phyloP scores from a whole-genome alignment of 805 yeast genomes.

The Kodamaea lidongshanica region DNA sequence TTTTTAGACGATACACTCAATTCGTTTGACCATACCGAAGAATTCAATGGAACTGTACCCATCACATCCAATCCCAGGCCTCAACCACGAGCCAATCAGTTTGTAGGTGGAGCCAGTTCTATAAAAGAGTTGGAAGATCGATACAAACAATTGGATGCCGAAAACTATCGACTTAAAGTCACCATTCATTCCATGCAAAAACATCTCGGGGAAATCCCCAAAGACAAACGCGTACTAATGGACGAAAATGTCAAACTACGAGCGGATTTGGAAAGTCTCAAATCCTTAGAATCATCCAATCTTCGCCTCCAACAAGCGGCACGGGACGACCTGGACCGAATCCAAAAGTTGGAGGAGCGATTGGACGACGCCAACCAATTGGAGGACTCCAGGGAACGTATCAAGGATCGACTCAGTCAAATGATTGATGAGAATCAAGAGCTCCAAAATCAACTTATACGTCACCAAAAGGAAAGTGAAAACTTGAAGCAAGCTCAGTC shows the following conservation, averaged over 20 bases:
- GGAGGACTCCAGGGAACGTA: slow-evolving; percentile 1
- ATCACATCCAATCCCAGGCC: no score
- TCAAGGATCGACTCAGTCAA: background rate
- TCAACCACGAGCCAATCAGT: no score
- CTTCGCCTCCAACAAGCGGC: no score
- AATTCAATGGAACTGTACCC: no score
- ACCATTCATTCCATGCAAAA: slow-evolving; percentile 21
- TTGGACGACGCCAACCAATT: slow-evolving; percentile 1
- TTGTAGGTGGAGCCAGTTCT: slow-evolving; percentile 11
- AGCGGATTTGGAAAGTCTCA: slow-evolving; percentile 6
- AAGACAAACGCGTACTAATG: slow-evolving; percentile 16
- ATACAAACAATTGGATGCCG: slow-evolving; percentile 14
- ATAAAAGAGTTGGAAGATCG: slow-evolving; percentile 20
- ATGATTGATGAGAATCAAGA: background rate
- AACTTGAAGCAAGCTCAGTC: slow-evolving; percentile 1
- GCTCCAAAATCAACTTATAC: background rate
- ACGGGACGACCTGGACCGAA: no score
- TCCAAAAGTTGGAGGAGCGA: slow-evolving; percentile 4
- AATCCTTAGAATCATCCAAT: no score
- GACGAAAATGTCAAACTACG: slow-evolving; percentile 16
- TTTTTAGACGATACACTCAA: no score
- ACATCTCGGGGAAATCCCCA: slow-evolving; percentile 18
- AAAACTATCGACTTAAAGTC: slow-evolving; percentile 21
- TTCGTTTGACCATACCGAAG: no score
- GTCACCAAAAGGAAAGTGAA: background rate